Conservation (phyloP, 2,329 filamentous ascomycete genomes). For the Aotearoamyces nothofagi region DNA sequence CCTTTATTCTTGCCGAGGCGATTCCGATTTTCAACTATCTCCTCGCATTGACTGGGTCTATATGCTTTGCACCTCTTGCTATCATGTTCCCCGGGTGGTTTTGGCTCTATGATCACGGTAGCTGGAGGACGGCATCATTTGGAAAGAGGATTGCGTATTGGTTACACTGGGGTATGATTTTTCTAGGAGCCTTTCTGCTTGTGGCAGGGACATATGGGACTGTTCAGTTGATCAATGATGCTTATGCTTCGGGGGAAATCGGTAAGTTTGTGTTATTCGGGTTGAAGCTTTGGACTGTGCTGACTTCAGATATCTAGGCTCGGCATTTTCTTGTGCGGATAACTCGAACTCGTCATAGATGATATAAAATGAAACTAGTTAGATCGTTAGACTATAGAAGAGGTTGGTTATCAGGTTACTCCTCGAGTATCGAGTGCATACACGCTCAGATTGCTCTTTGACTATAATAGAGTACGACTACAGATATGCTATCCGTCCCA, state of each 20-base stretch:
- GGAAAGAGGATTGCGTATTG: constrained; percentile 17
- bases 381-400: too few species aligned
- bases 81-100: constrained; percentile 31
- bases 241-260: constrained; percentile 24
- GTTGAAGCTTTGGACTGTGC: constrained; percentile 14
- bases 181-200: constrained; percentile 22
- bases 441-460: too few species aligned
- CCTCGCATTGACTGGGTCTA: constrained; percentile 29
- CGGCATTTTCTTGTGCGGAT: constrained; percentile 32
- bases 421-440: too few species aligned
- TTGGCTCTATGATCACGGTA: constrained; percentile 32
- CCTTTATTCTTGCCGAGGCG: constrained; percentile 34
- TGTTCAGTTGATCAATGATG: constrained; percentile 32
- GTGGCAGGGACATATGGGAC: constrained; percentile 28
- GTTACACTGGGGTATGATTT: constrained; percentile 21
- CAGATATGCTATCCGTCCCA: too few species aligned
- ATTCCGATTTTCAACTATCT: constrained; percentile 40
- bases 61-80: constrained; percentile 35
- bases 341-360: too few species aligned
- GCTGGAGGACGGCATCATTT: constrained; percentile 22
- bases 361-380: too few species aligned
- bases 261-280: constrained; percentile 18
- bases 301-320: constrained; percentile 3
- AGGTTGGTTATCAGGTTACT: too few species aligned
- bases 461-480: too few species aligned